A percentile compares a stretch with the other conserved stretches of the same genome.
Conservation (phyloP, 768 basidiomycete genomes). For the Boletus bicolor region DNA sequence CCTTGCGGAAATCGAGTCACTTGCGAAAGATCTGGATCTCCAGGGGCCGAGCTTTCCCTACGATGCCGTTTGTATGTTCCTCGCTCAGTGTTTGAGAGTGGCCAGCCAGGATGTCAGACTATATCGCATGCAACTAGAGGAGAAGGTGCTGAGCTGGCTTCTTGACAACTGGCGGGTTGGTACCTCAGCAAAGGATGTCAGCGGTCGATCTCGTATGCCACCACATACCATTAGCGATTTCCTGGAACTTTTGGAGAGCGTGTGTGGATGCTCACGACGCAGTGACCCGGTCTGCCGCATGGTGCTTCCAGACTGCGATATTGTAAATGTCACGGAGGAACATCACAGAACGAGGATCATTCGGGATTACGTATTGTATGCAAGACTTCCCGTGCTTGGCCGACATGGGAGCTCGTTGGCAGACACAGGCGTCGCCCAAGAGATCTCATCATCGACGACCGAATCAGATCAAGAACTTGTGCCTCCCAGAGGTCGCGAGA, state of each 20-base stretch:
- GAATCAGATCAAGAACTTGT: constrained; percentile 32
- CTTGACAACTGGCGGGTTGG: constrained; percentile 62
- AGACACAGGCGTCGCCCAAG: background rate
- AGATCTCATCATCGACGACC: constrained; percentile 3
- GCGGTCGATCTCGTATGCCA: constrained; percentile 43
- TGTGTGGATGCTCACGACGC: constrained; percentile 54
- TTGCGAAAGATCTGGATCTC: constrained; percentile 81
- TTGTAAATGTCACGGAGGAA: constrained; percentile 59
- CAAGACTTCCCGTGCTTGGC: constrained; percentile 50
- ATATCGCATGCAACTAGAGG: constrained; percentile 82
- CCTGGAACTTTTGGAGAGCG: constrained; percentile 56
- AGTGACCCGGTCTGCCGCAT: constrained; percentile 45
- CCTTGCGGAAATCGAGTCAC: constrained; percentile 69
- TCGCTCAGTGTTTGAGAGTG: constrained; percentile 63
- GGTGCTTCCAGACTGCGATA: constrained; percentile 65
- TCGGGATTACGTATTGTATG: constrained; percentile 66
- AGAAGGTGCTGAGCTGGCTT: constrained; percentile 82
- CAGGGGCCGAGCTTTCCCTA: constrained; percentile 87
- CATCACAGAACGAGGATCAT: constrained; percentile 57
- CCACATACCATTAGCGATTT: constrained; percentile 58
- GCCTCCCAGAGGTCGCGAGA: constrained; percentile 56
- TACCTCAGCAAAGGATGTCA: constrained; percentile 37
- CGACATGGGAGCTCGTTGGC: constrained; percentile 7
- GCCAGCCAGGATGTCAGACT: constrained; percentile 80
- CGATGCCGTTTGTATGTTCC: constrained; percentile 87